phyloP scores from a whole-genome alignment of 2,329 filamentous ascomycete species.

The Fusarium brachygibbosum region DNA sequence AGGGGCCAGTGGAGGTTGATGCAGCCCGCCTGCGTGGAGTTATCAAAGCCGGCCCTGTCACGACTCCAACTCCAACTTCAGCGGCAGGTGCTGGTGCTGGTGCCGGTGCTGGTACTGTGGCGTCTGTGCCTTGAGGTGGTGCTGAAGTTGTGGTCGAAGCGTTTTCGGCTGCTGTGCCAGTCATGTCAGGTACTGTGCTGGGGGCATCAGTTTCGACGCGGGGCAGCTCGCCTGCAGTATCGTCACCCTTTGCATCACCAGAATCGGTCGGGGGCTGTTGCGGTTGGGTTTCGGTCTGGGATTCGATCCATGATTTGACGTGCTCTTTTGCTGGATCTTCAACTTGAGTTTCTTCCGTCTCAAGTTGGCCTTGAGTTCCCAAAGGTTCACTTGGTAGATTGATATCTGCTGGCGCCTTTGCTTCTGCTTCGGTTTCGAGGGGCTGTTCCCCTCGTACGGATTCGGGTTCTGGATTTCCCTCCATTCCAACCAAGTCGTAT shows the following conservation, averaged over 20 bases:
- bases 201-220: conserved; percentile 27
- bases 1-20: conserved; percentile 40
- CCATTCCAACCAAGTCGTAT: conserved; percentile 44
- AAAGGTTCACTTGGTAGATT: conserved; percentile 15
- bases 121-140: conserved; percentile 20
- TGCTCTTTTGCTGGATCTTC: conserved; percentile 31
- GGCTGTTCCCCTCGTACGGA: conserved; percentile 25
- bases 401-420: conserved; percentile 19
- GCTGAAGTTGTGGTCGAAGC: conserved; percentile 32
- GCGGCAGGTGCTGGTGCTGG: conserved; percentile 7
- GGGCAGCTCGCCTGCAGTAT: conserved; percentile 38
- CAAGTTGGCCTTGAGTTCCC: conserved; percentile 16
- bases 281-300: conserved; percentile 31
- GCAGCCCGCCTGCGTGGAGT: conserved; percentile 42
- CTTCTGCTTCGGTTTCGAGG: neutral
- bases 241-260: conserved; percentile 26
- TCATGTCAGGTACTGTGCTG: conserved; percentile 25
- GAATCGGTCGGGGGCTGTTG: conserved; percentile 31
- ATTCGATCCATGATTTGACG: conserved; percentile 40
- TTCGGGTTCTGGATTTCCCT: conserved; percentile 45
- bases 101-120: conserved; percentile 7
- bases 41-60: conserved; percentile 36
- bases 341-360: conserved; percentile 12
- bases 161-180: conserved; percentile 25
- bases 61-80: conserved; percentile 18